Evolutionary conservation across 108 stramenopile species (phyloP), one percentile per base, ranked within the genome.

Genomic region (Bacterosira constricta): DNA sequence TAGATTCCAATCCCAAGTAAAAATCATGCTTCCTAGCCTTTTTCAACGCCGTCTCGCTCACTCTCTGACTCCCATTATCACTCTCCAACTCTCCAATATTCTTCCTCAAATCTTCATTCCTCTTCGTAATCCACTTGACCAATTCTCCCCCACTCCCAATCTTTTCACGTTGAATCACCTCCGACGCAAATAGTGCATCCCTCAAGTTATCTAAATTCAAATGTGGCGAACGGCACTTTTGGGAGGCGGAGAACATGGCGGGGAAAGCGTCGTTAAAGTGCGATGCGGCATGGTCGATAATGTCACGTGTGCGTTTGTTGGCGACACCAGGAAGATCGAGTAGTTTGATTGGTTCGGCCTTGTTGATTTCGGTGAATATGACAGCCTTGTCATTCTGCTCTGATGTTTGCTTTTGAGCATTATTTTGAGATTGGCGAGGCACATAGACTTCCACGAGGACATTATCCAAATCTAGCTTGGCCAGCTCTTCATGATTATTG

Each of bases 341-440:
- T 29, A 88, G 73, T 38, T 86, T 85, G 36, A 93, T 83, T 1
- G 95, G 95, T 80, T 94, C 90, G 2, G 90, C 89, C 65, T 90
- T 89, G 72, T 96, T 96, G 57, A 96, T 89, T 82, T 93, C 95
- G 42, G 84, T 63, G 65, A 96, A 96, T 36, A 96, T 69, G 11
- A 84, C 80, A 38, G 76, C 69, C 42, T 60, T 74, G 58, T 86
- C 90, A 39, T 84, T 79, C n/a, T 46, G 25, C 9, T 77, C 82
- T 8, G 38, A 10, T 35, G 3, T 23, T 0, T 59, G 58, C 21
- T 11, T 52, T 21, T 21, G 58, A 23, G 35, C 6, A 37, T 25
- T 52, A n/a, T 25, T 27, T 8, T 31, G 34, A 26, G 1, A n/a
- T 9, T 26, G 31, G 3, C 35, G 56, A 11, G 70, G 52, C 0